Percentiles rank a stretch among this genome's conserved stretches.
Evolutionary conservation across 1,284 basidiomycete genomes (phyloP).

Genomic region (Cerrena zonata): DNA sequence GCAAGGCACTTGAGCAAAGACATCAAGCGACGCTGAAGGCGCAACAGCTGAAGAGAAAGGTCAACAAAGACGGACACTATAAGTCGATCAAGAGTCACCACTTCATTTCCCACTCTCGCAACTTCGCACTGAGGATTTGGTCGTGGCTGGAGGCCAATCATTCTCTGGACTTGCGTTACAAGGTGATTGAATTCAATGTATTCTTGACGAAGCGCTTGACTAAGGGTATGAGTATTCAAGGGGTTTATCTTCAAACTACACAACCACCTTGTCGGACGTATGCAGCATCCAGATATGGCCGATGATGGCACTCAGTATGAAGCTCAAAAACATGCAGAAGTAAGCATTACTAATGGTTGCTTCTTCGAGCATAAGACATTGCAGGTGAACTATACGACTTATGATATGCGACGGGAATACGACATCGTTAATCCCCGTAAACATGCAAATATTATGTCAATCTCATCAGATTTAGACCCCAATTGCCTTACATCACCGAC

Average conservation of each 20-base stretch:
- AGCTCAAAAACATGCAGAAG: background rate
- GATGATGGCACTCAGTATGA: background rate
- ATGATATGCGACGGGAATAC: slow-evolving; percentile 23
- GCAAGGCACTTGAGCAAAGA: background rate
- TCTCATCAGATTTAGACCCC: slow-evolving; percentile 2
- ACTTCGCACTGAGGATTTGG: background rate
- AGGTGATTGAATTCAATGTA: background rate
- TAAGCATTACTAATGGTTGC: slow-evolving; percentile 11
- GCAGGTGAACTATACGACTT: slow-evolving; percentile 24
- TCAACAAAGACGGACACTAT: too few species aligned
- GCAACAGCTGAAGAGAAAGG: too few species aligned
- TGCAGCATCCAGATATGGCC: background rate
- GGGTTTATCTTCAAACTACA: background rate
- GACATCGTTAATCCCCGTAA: slow-evolving; percentile 28
- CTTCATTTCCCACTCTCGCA: background rate
- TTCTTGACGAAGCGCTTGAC: background rate
- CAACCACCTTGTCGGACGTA: background rate
- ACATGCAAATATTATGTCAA: slow-evolving; percentile 7
- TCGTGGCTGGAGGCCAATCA: background rate
- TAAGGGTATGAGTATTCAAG: background rate
- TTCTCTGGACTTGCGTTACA: too few species aligned
- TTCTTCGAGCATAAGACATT: slow-evolving; percentile 20
- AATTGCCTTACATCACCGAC: background rate
- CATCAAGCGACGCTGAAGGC: too few species aligned
- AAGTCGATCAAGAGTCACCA: too few species aligned